Evolutionary conservation across 768 basidiomycete genomes (phyloP), one percentile per base, ranked within the genome.

Genomic region (Mycena haematopus): DNA sequence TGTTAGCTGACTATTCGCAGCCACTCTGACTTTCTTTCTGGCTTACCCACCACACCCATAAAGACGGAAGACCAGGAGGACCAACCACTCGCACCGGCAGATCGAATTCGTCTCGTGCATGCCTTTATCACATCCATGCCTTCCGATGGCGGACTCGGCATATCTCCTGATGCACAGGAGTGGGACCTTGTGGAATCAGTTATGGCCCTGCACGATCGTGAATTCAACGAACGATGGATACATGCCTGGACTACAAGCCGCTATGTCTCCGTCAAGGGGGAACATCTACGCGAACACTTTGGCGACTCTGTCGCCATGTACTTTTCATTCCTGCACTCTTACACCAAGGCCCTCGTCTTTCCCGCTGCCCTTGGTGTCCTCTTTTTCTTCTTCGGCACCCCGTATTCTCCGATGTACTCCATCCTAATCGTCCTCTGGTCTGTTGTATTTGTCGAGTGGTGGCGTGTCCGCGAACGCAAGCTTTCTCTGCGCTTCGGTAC

Each of bases 301-400:
- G 95, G 95, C 13, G 92, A 92, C 71, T 82, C 86, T 1, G 77
- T 95, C 17, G 92, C 93, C 1, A 83, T 94, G 36, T 96, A 99
- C 77, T 98, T 96, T 75, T 84, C 86, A 52, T 97, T 96, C 79
- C 83, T 98, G 19, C 84, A 86, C 7, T 86, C 87, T 46, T 98
- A 98, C 77, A 91, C 95, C 0, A 83, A 84, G 46, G 87, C 89
- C 35, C 86, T 99, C 46, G 69, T 89, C 24, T 85, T 94, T 67
- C 92, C 95, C 3, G 87, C 95, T 2, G 71, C 76, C 17, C 77
- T 93, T 42, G 95, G 95, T 1, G 68, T 87, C 50, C 52, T 84
- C 21, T 89, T 87, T 72, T 93, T 87, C 77, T 83, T 87, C 75
- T 82, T 91, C 69, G 84, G 86, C 27, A 80, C 83, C 0, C 84